Conservation (phyloP, 1,284 basidiomycete genomes). For the Fomitopsis schrenkii region DNA sequence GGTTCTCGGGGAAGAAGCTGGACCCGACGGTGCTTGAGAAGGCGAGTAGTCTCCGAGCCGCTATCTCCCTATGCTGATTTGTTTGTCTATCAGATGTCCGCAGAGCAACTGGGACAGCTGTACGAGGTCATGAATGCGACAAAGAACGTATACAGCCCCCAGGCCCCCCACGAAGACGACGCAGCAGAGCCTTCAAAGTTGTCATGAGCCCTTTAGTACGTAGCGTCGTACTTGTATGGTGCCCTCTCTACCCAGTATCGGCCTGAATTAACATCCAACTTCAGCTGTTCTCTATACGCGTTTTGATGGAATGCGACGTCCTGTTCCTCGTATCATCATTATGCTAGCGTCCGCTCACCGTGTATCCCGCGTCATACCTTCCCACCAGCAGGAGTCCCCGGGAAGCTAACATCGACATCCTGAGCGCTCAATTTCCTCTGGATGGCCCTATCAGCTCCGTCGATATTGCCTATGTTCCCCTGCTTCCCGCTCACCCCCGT, state of each 20-base stretch:
- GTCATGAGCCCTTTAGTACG: neutral
- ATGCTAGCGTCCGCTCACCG: neutral
- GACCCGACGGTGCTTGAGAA: constrained; percentile 79
- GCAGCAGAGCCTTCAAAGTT: constrained; percentile 3
- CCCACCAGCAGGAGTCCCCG: neutral
- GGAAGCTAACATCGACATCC: no score
- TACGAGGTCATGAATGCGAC: constrained; percentile 91
- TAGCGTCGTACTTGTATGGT: neutral
- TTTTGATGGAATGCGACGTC: neutral
- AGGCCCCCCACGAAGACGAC: neutral
- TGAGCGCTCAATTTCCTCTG: neutral
- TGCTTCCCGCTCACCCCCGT: neutral
- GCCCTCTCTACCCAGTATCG: neutral
- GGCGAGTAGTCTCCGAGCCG: constrained; percentile 35
- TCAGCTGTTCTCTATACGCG: neutral
- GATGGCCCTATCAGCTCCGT: neutral
- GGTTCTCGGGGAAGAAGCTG: constrained; percentile 67
- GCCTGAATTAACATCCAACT: neutral
- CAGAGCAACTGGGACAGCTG: constrained; percentile 87
- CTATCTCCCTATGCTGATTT: neutral
- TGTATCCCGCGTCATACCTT: neutral
- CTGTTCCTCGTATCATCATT: neutral
- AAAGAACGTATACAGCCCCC: constrained; percentile 78
- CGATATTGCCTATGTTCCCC: neutral
- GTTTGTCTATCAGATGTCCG: constrained; percentile 54